Percentiles rank a stretch among this genome's conserved stretches.
phyloP scores from a whole-genome alignment of 352 stramenopile species.

The Phytophthora ramorum region DNA sequence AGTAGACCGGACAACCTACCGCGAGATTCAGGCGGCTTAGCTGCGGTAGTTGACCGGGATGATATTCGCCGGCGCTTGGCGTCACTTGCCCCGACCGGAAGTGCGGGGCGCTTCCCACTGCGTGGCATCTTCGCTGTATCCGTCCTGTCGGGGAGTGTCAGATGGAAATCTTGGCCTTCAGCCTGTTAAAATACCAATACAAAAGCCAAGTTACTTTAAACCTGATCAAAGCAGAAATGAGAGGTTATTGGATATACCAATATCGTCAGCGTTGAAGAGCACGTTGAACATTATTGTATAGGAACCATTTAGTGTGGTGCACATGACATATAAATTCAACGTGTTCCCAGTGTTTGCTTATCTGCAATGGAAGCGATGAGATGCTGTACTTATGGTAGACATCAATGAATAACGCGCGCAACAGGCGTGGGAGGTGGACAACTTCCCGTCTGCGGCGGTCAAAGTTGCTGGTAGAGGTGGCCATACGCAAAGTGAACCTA shows the following conservation, averaged over 20 bases:
- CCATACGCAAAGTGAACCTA: too few species aligned
- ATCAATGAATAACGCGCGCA: too few species aligned
- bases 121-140: background rate
- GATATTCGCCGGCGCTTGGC: background rate
- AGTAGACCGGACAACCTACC: background rate
- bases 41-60: background rate
- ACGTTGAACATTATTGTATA: too few species aligned
- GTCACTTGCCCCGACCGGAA: background rate
- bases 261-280: background rate
- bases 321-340: too few species aligned
- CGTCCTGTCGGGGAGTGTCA: background rate
- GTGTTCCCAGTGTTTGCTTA: too few species aligned
- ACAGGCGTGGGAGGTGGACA: too few species aligned
- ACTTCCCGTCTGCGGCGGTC: too few species aligned
- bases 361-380: too few species aligned
- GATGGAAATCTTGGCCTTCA: background rate
- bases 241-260: background rate
- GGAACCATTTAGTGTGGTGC: too few species aligned
- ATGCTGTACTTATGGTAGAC: too few species aligned
- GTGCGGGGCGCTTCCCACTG: background rate
- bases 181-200: background rate
- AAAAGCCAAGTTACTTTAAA: background rate
- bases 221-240: background rate
- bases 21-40: background rate
- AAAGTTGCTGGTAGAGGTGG: too few species aligned